phyloP scores from a whole-genome alignment of 768 basidiomycete genomes.

The Russula lepida region DNA sequence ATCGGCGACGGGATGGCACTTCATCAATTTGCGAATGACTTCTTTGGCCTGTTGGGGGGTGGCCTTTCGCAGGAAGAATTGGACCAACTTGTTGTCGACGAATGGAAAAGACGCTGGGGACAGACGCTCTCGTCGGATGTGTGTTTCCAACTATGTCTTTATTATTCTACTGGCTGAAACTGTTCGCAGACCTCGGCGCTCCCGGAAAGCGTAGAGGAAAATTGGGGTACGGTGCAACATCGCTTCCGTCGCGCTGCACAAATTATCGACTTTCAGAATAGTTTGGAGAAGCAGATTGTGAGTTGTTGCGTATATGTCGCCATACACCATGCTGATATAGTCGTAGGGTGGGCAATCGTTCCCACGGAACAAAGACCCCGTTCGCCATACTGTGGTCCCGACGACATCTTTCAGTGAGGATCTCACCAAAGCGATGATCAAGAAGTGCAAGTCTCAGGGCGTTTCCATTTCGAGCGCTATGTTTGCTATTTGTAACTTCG shows the following conservation, averaged over 20 bases:
- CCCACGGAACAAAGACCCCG: constrained; percentile 37
- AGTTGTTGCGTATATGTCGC: background rate
- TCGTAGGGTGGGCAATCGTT: constrained; percentile 73
- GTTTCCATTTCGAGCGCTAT: constrained; percentile 70
- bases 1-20: constrained; percentile 84
- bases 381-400: constrained; percentile 59
- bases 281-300: constrained; percentile 29
- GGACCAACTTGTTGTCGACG: constrained; percentile 26
- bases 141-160: background rate
- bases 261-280: constrained; percentile 28
- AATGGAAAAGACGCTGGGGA: constrained; percentile 30
- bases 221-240: constrained; percentile 23
- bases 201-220: constrained; percentile 25
- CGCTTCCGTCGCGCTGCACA: constrained; percentile 26
- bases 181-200: constrained; percentile 5
- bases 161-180: background rate
- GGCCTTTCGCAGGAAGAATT: constrained; percentile 27
- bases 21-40: constrained; percentile 73
- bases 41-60: constrained; percentile 54
- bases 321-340: background rate
- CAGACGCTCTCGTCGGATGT: constrained; percentile 16
- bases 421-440: constrained; percentile 54
- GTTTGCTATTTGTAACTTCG: constrained; percentile 68
- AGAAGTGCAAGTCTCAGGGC: constrained; percentile 58
- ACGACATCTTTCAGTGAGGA: constrained; percentile 50